Evolutionary conservation across 83 land plant genomes (phyloP).

Genomic region (Picea engelmannii): DNA sequence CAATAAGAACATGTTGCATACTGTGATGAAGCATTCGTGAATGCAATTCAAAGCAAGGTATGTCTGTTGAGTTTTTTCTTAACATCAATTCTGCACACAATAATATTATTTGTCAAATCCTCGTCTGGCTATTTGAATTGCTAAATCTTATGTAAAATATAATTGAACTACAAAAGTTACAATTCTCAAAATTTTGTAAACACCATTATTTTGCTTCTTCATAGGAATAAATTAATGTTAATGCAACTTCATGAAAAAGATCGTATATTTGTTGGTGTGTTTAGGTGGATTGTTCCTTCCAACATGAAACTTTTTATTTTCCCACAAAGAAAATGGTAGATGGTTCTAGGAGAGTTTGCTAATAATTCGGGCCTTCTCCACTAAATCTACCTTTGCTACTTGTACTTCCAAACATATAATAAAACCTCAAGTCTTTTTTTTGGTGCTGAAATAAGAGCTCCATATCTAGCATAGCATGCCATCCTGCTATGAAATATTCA

Average conservation of each 20-base stretch:
- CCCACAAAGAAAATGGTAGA: constrained; percentile 54
- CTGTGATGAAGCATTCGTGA: constrained; percentile 37
- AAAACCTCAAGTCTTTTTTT: too few species aligned
- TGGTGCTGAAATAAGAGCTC: too few species aligned
- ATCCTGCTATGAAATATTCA: too few species aligned
- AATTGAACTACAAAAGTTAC: background rate
- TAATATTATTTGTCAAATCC: background rate
- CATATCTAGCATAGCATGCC: too few species aligned
- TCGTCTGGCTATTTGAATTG: background rate
- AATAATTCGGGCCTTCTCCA: too few species aligned
- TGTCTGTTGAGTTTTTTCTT: background rate
- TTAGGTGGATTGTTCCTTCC: constrained; percentile 2
- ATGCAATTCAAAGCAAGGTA: constrained; percentile 56
- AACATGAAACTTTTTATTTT: constrained; percentile 17
- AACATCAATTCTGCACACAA: background rate
- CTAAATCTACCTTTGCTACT: too few species aligned
- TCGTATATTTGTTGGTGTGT: background rate
- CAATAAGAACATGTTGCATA: constrained; percentile 54
- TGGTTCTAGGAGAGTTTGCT: constrained; percentile 62
- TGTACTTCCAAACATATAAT: too few species aligned
- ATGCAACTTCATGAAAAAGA: background rate
- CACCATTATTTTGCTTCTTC: background rate
- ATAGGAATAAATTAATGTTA: background rate
- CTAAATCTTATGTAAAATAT: background rate
- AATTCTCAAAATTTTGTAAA: background rate